Conservation (phyloP, 306 rosid species). For the Vigna unguiculata region DNA sequence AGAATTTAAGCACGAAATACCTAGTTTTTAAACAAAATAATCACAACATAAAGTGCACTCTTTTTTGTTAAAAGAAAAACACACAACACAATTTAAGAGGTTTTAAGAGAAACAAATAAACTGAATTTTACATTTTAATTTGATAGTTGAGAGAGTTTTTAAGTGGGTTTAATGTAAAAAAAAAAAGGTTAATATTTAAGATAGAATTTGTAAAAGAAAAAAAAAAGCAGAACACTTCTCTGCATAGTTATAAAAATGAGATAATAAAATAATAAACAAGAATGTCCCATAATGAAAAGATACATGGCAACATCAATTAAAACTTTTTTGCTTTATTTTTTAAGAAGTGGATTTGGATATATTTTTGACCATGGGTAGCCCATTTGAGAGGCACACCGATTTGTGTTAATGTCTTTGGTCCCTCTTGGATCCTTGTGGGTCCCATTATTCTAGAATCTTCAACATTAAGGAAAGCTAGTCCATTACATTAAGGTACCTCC, state of each 20-base stretch:
- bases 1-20: background rate
- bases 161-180: background rate
- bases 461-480: slow-evolving; percentile 46
- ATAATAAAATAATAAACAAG: slow-evolving; percentile 1
- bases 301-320: slow-evolving; percentile 1
- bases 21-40: background rate
- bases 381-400: slow-evolving; percentile 48
- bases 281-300: background rate
- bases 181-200: no score
- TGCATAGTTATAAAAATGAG: background rate
- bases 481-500: slow-evolving; percentile 42
- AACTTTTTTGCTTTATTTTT: slow-evolving; percentile 41
- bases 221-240: background rate
- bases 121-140: background rate
- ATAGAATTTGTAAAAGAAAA: background rate
- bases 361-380: slow-evolving; percentile 48
- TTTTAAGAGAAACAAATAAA: background rate
- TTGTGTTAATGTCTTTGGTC: slow-evolving; percentile 13
- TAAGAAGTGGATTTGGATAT: slow-evolving; percentile 38
- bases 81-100: no score
- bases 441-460: slow-evolving; percentile 41
- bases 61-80: background rate
- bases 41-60: background rate
- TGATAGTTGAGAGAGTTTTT: background rate
- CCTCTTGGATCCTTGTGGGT: slow-evolving; percentile 37